These are phyloP conservation scores for Penicillium ochrochloron DNA, from an alignment of 495 filamentous ascomycete genomes.

Conservation along the genomic window DNA sequence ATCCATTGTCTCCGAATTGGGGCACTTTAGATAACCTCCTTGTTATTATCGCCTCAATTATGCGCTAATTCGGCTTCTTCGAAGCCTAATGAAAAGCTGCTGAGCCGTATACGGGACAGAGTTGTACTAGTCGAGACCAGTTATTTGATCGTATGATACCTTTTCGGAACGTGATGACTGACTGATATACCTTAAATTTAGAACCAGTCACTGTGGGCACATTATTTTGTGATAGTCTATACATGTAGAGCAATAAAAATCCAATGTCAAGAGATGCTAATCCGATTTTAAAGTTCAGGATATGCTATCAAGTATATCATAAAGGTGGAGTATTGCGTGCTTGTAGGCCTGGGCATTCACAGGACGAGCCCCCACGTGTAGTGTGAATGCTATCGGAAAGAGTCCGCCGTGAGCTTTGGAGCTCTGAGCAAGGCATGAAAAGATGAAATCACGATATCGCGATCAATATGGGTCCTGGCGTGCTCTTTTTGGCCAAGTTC, in stretches of 20 bases:
- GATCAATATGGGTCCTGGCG: constrained; percentile 24
- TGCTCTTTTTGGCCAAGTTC: constrained; percentile 8
- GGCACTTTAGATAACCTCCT: not conserved
- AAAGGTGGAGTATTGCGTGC: constrained; percentile 26
- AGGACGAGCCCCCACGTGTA: constrained; percentile 1
- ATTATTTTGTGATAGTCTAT: not conserved
- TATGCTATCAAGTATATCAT: constrained; percentile 13
- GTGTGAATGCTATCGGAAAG: not conserved
- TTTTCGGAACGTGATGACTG: not conserved
- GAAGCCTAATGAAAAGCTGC: not conserved
- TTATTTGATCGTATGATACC: not conserved
- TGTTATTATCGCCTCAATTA: not conserved
- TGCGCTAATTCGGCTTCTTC: not conserved
- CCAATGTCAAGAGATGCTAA: not conserved
- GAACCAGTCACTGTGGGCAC: not conserved
- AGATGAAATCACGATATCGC: constrained; percentile 19
- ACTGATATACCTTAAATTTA: not conserved
- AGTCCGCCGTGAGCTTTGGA: not conserved
- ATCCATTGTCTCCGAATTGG: not conserved
- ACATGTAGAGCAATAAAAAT: not conserved
- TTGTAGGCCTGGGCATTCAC: constrained; percentile 2
- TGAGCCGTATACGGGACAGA: not conserved
- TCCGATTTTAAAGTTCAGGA: not conserved
- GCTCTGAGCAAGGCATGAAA: not conserved
- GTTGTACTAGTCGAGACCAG: not conserved